These are phyloP conservation scores for Trichoderma sp. DNA, from an alignment of 2,329 filamentous ascomycete species.

Conservation along the genomic window DNA sequence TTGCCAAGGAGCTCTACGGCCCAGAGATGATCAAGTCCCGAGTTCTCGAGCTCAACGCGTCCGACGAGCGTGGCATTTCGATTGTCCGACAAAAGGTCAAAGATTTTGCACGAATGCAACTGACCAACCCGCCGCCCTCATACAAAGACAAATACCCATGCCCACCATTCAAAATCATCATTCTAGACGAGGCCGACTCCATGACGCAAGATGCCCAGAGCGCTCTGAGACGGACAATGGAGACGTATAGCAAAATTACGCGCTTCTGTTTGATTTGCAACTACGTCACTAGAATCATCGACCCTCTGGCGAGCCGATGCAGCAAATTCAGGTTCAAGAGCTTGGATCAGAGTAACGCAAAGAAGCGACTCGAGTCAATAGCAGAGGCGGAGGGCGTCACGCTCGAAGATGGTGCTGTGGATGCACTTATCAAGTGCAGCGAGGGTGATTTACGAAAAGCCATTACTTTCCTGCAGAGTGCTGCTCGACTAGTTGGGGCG, in stretches of 20 bases:
- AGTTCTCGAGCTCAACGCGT: conserved; percentile 98
- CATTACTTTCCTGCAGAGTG: conserved; percentile 93
- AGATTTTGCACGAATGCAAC: conserved; percentile 92
- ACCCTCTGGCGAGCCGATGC: conserved; percentile 88
- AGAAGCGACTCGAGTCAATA: conserved; percentile 76
- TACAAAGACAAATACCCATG: conserved; percentile 77
- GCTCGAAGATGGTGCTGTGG: conserved; percentile 74
- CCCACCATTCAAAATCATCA: conserved; percentile 97
- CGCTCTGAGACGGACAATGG: conserved; percentile 92
- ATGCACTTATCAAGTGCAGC: conserved; percentile 79
- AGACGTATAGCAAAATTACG: conserved; percentile 95
- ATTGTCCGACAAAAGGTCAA: conserved; percentile 99
- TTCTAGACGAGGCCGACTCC: conserved; percentile 95
- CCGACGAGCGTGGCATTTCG: conserved; percentile 94
- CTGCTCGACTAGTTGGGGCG: conserved; percentile 81
- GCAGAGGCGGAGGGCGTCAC: conserved; percentile 72
- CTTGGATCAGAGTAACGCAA: conserved; percentile 81
- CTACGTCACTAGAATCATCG: conserved; percentile 97
- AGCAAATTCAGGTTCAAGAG: conserved; percentile 98
- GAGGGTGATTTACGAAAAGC: conserved; percentile 95
- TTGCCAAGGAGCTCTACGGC: conserved; percentile 96
- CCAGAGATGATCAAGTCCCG: conserved; percentile 89
- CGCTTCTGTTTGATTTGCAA: conserved; percentile 98
- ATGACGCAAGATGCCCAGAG: conserved; percentile 99
- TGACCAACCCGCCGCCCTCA: conserved; percentile 73